A percentile compares a stretch with the other conserved stretches of the same genome.
Conservation (phyloP, 176 grass and related monocot genomes). For the Lolium rigidum region DNA sequence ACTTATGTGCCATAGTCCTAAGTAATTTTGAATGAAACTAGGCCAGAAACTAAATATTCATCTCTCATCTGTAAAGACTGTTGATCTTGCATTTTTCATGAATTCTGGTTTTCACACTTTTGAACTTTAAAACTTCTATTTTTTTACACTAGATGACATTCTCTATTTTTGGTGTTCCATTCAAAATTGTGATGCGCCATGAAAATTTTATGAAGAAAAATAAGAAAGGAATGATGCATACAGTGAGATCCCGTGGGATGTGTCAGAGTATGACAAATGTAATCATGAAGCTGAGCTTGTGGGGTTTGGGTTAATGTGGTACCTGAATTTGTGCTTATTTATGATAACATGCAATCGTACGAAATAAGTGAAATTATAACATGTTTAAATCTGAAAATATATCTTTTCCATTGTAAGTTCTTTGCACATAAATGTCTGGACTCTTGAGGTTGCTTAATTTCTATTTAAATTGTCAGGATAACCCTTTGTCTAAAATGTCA, state of each 20-base stretch:
- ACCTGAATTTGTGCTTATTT: background rate
- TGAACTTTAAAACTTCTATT: slow-evolving; percentile 1
- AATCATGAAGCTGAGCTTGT: background rate
- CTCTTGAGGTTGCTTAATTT: background rate
- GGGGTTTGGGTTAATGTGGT: background rate
- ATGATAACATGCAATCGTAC: background rate
- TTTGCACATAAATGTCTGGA: background rate
- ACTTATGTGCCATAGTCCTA: background rate
- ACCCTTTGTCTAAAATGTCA: slow-evolving; percentile 14
- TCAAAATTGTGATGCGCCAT: background rate
- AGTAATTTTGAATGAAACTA: background rate
- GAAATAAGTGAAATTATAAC: background rate
- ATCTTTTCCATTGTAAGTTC: background rate
- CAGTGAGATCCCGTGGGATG: background rate
- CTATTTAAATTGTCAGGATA: slow-evolving; percentile 1
- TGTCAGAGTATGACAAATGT: background rate
- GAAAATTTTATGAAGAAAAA: background rate
- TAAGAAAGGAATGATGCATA: background rate
- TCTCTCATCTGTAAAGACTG: background rate
- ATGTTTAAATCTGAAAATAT: background rate
- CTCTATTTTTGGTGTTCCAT: background rate
- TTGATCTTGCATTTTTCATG: background rate
- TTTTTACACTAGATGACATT: background rate
- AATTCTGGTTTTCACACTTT: background rate
- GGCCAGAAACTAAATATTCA: background rate